phyloP scores from a whole-genome alignment of 805 yeast species.

The Wickerhamomyces canadensis region DNA sequence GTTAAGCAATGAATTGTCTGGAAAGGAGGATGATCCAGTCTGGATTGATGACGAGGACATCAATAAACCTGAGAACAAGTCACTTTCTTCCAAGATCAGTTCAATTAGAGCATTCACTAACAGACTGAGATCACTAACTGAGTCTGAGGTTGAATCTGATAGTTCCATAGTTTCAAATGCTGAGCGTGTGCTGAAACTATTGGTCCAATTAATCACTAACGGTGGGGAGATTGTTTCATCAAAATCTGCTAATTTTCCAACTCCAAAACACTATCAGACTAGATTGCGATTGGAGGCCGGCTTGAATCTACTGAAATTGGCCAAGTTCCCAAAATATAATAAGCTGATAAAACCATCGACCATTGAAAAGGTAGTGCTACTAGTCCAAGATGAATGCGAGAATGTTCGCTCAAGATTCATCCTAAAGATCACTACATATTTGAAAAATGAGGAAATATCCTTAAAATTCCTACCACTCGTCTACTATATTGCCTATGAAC shows the following conservation, averaged over 20 bases:
- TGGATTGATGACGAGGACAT: conserved; percentile 46
- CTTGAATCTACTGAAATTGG: conserved; percentile 53
- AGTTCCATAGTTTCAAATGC: conserved; percentile 39
- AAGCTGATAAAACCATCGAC: conserved; percentile 45
- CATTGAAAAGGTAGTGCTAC: conserved; percentile 46
- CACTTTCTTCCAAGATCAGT: conserved; percentile 43
- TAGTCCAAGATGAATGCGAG: conserved; percentile 63
- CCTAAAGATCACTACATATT: conserved; percentile 41
- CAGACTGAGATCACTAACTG: conserved; percentile 39
- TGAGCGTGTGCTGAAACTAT: conserved; percentile 60
- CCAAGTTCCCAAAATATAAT: conserved; percentile 47
- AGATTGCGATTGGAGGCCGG: conserved; percentile 69
- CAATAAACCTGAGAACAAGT: conserved; percentile 25
- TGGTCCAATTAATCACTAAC: conserved; percentile 61
- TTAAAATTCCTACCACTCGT: conserved; percentile 62
- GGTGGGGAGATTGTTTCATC: conserved; percentile 68
- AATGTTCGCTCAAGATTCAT: conserved; percentile 52
- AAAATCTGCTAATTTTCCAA: conserved; percentile 41
- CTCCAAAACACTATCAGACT: conserved; percentile 59
- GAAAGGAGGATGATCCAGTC: conserved; percentile 26
- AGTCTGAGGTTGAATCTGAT: conserved; percentile 27
- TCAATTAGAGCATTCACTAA: conserved; percentile 56
- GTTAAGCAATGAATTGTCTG: conserved; percentile 40
- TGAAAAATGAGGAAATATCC: conserved; percentile 50
- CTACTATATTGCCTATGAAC: conserved; percentile 76